These are phyloP conservation scores for Kregervanrija fluxuum DNA, from an alignment of 805 yeast species.

Conservation along the genomic window DNA sequence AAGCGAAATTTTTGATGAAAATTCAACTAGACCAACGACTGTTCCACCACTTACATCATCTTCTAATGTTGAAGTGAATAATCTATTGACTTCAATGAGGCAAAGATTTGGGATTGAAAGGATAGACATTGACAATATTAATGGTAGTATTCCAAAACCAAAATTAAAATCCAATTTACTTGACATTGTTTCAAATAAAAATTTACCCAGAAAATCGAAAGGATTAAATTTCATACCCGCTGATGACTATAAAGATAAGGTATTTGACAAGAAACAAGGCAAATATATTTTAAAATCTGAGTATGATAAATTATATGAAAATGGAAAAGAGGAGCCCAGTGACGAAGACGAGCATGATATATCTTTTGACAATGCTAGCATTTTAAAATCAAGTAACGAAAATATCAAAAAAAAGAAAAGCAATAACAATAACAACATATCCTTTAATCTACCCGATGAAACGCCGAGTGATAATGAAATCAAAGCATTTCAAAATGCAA, in stretches of 20 bases:
- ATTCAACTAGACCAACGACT: too few relatives aligned
- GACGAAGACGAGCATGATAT: constrained; percentile 2
- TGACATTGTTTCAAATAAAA: background rate
- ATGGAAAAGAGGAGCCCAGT: background rate
- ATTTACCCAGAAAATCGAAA: constrained; percentile 9
- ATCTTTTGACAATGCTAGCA: background rate
- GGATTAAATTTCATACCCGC: constrained; percentile 27
- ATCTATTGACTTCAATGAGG: too few relatives aligned
- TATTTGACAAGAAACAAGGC: constrained; percentile 21
- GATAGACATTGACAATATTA: background rate
- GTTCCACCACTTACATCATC: too few relatives aligned
- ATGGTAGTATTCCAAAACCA: background rate
- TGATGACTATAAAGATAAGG: constrained; percentile 24
- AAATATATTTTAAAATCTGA: constrained; percentile 20
- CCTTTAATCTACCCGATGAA: background rate
- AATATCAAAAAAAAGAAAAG: too few relatives aligned
- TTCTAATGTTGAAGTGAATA: too few relatives aligned
- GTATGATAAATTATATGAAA: constrained; percentile 3
- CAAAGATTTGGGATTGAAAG: background rate
- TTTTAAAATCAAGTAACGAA: too few relatives aligned
- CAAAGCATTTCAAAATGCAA: background rate
- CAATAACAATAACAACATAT: too few relatives aligned
- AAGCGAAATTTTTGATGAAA: too few relatives aligned
- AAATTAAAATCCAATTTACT: too few relatives aligned
- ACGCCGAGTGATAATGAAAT: background rate